phyloP scores from a whole-genome alignment of 805 yeast species.

The Saturnispora ahearnii region DNA sequence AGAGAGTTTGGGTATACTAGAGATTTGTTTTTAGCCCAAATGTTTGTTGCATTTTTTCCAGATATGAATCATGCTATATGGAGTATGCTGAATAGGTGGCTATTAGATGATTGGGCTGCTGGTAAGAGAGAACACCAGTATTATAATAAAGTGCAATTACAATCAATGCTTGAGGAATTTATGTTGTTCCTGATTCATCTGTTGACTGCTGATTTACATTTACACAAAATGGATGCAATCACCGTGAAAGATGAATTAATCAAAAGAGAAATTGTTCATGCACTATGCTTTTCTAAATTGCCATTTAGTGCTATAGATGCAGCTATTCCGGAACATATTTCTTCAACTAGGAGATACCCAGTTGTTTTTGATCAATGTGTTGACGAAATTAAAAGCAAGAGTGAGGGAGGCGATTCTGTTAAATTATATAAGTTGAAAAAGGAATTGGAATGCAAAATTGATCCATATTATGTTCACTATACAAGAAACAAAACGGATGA shows the following conservation, averaged over 20 bases:
- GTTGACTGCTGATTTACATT: constrained; percentile 55
- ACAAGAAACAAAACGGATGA: constrained; percentile 75
- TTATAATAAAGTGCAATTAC: constrained; percentile 24
- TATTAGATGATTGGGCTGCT: constrained; percentile 44
- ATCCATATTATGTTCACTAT: constrained; percentile 78
- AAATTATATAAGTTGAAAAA: constrained; percentile 60
- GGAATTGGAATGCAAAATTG: constrained; percentile 44
- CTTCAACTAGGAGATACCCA: constrained; percentile 67
- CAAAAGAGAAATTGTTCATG: constrained; percentile 68
- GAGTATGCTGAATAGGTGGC: constrained; percentile 64
- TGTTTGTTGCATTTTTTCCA: constrained; percentile 38
- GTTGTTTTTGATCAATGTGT: constrained; percentile 40
- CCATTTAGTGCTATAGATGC: constrained; percentile 61
- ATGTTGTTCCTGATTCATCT: constrained; percentile 57
- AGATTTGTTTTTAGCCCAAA: constrained; percentile 67
- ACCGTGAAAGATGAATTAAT: constrained; percentile 44
- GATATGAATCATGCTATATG: constrained; percentile 49
- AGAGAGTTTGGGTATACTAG: constrained; percentile 77
- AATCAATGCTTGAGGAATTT: constrained; percentile 67
- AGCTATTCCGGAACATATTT: constrained; percentile 66
- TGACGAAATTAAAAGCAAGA: constrained; percentile 44
- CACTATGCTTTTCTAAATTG: constrained; percentile 66
- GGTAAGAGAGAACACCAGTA: constrained; percentile 38
- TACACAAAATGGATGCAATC: constrained; percentile 40
- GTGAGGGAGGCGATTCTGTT: neutral